A percentile compares a stretch with the other conserved stretches of the same genome.
These are phyloP conservation scores for Fusarium citri DNA, from an alignment of 2,329 filamentous ascomycete genomes.

Conservation along the genomic window DNA sequence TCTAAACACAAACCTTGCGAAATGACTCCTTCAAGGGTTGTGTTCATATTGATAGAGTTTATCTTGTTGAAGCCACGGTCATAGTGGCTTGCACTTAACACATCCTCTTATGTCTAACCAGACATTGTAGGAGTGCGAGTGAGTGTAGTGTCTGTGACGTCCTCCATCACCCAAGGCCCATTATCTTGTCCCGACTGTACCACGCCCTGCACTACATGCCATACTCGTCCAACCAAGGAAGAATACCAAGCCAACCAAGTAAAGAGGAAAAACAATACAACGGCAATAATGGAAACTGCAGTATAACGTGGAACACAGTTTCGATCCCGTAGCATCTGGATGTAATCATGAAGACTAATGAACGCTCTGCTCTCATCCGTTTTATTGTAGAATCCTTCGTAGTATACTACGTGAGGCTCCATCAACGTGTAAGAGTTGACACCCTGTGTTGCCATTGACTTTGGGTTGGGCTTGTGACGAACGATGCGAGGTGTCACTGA, in stretches of 20 bases:
- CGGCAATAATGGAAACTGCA: conserved; percentile 26
- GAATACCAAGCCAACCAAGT: conserved; percentile 13
- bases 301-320: conserved; percentile 21
- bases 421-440: conserved; percentile 39
- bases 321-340: conserved; percentile 27
- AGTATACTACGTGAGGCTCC: conserved; percentile 48
- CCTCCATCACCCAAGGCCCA: neutral
- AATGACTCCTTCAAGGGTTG: too few relatives aligned
- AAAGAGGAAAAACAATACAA: neutral
- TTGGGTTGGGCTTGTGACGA: conserved; percentile 31
- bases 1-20: too few relatives aligned
- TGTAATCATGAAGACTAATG: conserved; percentile 38
- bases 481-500: conserved; percentile 45
- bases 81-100: neutral
- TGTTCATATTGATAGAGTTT: too few relatives aligned
- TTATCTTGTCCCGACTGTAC: neutral
- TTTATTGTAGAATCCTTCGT: conserved; percentile 42
- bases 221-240: conserved; percentile 15
- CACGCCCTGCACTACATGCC: conserved; percentile 3
- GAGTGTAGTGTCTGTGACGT: neutral
- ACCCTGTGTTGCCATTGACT: conserved; percentile 18
- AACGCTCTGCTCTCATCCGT: conserved; percentile 37
- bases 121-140: neutral
- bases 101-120: neutral
- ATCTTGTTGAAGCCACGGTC: accelerated